phyloP scores from a whole-genome alignment of 208 protist species.

The Trypanosoma grayi region DNA sequence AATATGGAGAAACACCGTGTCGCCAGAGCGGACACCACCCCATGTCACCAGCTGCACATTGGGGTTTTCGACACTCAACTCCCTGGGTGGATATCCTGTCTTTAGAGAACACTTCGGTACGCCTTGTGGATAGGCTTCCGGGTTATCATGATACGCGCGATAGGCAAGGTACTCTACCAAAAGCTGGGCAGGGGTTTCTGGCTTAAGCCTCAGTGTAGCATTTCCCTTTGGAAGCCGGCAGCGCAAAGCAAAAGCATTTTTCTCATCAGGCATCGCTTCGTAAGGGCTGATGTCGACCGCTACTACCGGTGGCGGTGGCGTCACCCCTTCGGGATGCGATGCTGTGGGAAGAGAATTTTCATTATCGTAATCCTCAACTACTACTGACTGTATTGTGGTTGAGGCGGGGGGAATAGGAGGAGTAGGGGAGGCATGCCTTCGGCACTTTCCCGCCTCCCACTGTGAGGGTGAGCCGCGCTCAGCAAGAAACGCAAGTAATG shows the following conservation, averaged over 20 bases:
- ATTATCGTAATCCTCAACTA: conserved; percentile 3
- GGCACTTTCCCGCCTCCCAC: conserved; percentile 22
- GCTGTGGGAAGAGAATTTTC: not conserved
- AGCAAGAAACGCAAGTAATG: conserved; percentile 24
- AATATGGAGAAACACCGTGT: conserved; percentile 60
- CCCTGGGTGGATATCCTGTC: conserved; percentile 53
- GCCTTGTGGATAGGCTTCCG: conserved; percentile 28
- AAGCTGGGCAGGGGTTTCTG: conserved; percentile 46
- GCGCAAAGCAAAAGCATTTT: conserved; percentile 47
- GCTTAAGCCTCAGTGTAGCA: conserved; percentile 46
- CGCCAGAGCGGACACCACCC: conserved; percentile 48
- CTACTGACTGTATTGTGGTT: not conserved
- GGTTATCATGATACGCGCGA: conserved; percentile 40
- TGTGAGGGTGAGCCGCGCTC: conserved; percentile 38
- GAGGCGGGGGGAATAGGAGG: conserved; percentile 4
- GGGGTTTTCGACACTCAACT: conserved; percentile 27
- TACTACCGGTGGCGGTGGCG: conserved; percentile 4
- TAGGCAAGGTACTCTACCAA: conserved; percentile 66
- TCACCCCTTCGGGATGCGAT: not conserved
- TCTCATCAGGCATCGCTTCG: conserved; percentile 4
- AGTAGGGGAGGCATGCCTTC: conserved; percentile 8
- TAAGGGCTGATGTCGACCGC: conserved; percentile 32
- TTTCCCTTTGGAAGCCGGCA: conserved; percentile 50
- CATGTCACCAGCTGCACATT: conserved; percentile 36
- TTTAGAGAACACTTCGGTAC: conserved; percentile 35